Conservation (phyloP, 2,329 filamentous ascomycete species). For the Stemphylium vesicarium region DNA sequence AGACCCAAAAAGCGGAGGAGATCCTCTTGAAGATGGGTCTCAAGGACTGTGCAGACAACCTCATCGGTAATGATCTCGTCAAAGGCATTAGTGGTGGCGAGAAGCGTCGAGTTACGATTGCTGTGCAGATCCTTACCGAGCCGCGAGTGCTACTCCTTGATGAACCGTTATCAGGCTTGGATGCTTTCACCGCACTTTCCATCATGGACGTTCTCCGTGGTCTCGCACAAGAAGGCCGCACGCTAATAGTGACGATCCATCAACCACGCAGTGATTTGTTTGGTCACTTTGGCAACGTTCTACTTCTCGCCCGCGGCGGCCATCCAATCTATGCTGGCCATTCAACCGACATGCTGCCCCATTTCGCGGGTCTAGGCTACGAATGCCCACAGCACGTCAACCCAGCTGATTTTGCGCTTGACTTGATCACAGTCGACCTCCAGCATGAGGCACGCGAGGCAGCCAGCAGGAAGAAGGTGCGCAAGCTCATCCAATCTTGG, state of each 20-base stretch:
- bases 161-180: conserved; percentile 77
- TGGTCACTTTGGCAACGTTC: conserved; percentile 71
- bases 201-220: conserved; percentile 73
- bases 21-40: conserved; percentile 76
- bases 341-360: conserved; percentile 67
- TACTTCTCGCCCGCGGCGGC: conserved; percentile 74
- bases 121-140: conserved; percentile 77
- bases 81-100: conserved; percentile 83
- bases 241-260: conserved; percentile 77
- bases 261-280: conserved; percentile 78
- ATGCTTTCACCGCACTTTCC: conserved; percentile 78
- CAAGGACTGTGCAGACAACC: conserved; percentile 77
- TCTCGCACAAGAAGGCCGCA: conserved; percentile 74
- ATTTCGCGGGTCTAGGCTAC: conserved; percentile 67
- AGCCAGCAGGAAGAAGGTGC: conserved; percentile 67
- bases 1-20: conserved; percentile 71
- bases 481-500: conserved; percentile 67
- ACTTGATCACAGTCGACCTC: conserved; percentile 77
- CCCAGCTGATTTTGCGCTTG: conserved; percentile 77
- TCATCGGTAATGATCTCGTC: conserved; percentile 73
- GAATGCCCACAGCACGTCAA: conserved; percentile 74
- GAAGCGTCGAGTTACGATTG: conserved; percentile 78
- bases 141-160: conserved; percentile 75
- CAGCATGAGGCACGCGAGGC: conserved; percentile 69
- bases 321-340: conserved; percentile 71